Percentiles rank a stretch among this genome's conserved stretches.
phyloP scores from a whole-genome alignment of 225 moss, liverwort and hornwort species.

The Straminergon stramineum region DNA sequence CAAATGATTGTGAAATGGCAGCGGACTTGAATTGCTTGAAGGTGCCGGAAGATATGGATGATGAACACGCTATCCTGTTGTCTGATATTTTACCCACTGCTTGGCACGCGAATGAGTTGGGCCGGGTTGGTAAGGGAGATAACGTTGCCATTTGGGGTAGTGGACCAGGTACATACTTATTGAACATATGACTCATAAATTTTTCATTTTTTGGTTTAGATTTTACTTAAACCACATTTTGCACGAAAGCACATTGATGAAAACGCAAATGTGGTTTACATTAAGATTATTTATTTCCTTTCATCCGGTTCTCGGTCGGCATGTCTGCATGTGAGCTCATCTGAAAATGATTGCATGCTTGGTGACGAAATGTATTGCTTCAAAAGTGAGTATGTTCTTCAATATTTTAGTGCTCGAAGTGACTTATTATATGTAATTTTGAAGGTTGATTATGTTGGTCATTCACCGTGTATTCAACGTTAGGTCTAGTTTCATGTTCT shows the following conservation, averaged over 20 bases:
- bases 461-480: not conserved
- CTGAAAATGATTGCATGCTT: not conserved
- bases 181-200: not conserved
- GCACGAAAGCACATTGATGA: not conserved
- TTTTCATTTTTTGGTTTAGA: not conserved
- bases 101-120: conserved; percentile 79
- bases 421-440: not conserved
- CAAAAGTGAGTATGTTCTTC: no score
- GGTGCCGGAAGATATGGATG: conserved; percentile 41
- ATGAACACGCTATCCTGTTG: conserved; percentile 57
- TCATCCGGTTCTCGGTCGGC: not conserved
- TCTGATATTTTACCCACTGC: conserved; percentile 82
- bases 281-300: not conserved
- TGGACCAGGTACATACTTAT: conserved; percentile 40
- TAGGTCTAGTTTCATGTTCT: not conserved
- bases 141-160: conserved; percentile 82
- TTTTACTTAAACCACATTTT: not conserved
- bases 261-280: not conserved
- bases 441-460: not conserved
- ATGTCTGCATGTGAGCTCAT: not conserved
- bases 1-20: conserved; percentile 4
- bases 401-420: not conserved
- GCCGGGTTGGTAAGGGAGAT: conserved; percentile 63
- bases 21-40: conserved; percentile 71
- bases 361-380: not conserved